Conservation (phyloP, 805 yeast species). For the Zygosaccharomyces lentus region DNA sequence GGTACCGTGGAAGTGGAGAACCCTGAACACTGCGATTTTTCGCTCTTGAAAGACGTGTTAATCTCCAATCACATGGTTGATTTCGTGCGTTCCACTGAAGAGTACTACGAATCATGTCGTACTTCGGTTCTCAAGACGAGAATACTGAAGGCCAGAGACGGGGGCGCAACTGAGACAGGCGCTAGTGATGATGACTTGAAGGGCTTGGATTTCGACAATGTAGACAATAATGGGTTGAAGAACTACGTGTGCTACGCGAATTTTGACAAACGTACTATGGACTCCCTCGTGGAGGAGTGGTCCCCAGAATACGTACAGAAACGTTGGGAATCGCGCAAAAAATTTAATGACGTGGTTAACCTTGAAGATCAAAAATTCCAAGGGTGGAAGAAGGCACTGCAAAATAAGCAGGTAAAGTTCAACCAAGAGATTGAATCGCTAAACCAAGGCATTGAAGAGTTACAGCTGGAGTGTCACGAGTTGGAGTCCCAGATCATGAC, state of each 20-base stretch:
- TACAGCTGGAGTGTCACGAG: slow-evolving; percentile 35
- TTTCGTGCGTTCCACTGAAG: slow-evolving; percentile 68
- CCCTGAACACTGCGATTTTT: slow-evolving; percentile 71
- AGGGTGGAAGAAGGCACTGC: slow-evolving; percentile 56
- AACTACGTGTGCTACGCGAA: slow-evolving; percentile 40
- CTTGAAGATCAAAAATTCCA: slow-evolving; percentile 54
- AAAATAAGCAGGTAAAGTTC: slow-evolving; percentile 50
- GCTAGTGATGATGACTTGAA: slow-evolving; percentile 10
- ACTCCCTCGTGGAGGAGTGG: slow-evolving; percentile 39
- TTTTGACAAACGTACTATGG: slow-evolving; percentile 38
- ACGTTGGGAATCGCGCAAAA: slow-evolving; percentile 42
- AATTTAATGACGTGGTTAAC: slow-evolving; percentile 41
- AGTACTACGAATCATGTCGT: slow-evolving; percentile 69
- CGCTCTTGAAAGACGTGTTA: slow-evolving; percentile 56
- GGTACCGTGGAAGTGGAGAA: slow-evolving; percentile 83
- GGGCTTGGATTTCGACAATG: slow-evolving; percentile 25
- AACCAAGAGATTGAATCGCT: slow-evolving; percentile 50
- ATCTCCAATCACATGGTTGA: slow-evolving; percentile 73
- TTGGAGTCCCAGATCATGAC: slow-evolving; percentile 18
- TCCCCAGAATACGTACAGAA: slow-evolving; percentile 45
- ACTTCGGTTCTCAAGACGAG: slow-evolving; percentile 51
- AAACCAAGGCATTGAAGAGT: slow-evolving; percentile 36
- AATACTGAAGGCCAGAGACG: slow-evolving; percentile 27
- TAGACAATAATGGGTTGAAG: slow-evolving; percentile 34
- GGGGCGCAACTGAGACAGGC: slow-evolving; percentile 6